These are phyloP conservation scores for Ogataea degrootiae DNA, from an alignment of 805 yeast species.

Conservation along the genomic window DNA sequence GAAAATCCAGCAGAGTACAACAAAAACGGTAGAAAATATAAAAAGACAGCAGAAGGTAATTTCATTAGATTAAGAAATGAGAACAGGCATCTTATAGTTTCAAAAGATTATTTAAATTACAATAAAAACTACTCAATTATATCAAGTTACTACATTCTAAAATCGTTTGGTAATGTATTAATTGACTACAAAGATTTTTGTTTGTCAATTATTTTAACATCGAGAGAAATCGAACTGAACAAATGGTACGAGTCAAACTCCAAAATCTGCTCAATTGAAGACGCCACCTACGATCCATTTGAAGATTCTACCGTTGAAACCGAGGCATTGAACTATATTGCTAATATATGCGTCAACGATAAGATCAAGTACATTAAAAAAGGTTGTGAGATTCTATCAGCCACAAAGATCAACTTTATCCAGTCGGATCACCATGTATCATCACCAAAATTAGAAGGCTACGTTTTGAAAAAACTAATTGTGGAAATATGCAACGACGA, in stretches of 20 bases:
- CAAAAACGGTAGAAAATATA: constrained; percentile 45
- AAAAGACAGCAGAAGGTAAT: constrained; percentile 38
- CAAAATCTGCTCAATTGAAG: constrained; percentile 34
- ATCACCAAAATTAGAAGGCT: constrained; percentile 42
- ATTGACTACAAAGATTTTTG: constrained; percentile 37
- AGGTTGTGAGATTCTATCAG: constrained; percentile 40
- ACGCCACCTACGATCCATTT: constrained; percentile 31
- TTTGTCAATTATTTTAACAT: constrained; percentile 43
- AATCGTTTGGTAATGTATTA: constrained; percentile 35
- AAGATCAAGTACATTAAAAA: constrained; percentile 31
- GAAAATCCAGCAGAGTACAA: constrained; percentile 22
- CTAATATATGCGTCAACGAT: constrained; percentile 21
- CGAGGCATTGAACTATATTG: constrained; percentile 33
- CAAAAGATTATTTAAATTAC: constrained; percentile 23
- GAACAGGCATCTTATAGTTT: constrained; percentile 42
- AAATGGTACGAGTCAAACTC: constrained; percentile 46
- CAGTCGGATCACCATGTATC: constrained; percentile 55
- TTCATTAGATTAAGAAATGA: constrained; percentile 46
- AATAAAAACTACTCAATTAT: constrained; percentile 32
- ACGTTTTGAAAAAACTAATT: constrained; percentile 36
- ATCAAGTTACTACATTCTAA: constrained; percentile 41
- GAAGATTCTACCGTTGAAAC: constrained; percentile 10
- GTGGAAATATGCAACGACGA: constrained; percentile 34
- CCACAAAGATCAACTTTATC: constrained; percentile 46
- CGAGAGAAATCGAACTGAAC: constrained; percentile 43